phyloP scores from a whole-genome alignment of 768 basidiomycete genomes.

The Pholiota microspora region DNA sequence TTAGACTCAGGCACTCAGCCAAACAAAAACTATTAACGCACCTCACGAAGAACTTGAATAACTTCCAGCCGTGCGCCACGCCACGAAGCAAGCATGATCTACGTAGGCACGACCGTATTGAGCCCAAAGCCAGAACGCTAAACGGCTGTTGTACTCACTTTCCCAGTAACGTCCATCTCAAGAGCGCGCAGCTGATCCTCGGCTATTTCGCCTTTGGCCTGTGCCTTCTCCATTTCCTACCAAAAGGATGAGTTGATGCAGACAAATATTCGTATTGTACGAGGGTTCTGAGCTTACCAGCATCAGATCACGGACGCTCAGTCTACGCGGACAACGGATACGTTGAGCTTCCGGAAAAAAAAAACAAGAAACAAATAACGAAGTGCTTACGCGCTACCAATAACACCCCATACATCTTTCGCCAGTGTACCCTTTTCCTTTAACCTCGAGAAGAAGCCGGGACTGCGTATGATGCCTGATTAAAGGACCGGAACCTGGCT shows the following conservation, averaged over 20 bases:
- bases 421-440: slow-evolving; percentile 93
- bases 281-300: slow-evolving; percentile 29
- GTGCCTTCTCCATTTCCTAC: slow-evolving; percentile 87
- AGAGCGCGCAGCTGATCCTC: slow-evolving; percentile 85
- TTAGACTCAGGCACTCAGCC: no score
- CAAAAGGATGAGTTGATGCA: slow-evolving; percentile 1
- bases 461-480: slow-evolving; percentile 36
- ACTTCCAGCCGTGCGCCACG: slow-evolving; percentile 96
- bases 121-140: no score
- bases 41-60: slow-evolving; percentile 80
- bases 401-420: slow-evolving; percentile 96
- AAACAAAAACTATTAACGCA: slow-evolving; percentile 16
- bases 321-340: slow-evolving; percentile 27
- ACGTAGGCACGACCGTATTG: neutral
- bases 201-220: slow-evolving; percentile 82
- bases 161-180: slow-evolving; percentile 92
- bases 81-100: slow-evolving; percentile 98
- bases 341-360: neutral
- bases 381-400: slow-evolving; percentile 84
- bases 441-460: slow-evolving; percentile 89
- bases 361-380: neutral
- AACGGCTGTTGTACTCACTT: slow-evolving; percentile 42
- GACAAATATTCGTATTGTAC: neutral
- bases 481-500: neutral
- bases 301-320: slow-evolving; percentile 80